Evolutionary conservation across 2,329 filamentous ascomycete species (phyloP), one percentile per base, ranked within the genome.

Genomic region (Aphanoascus verrucosus): DNA sequence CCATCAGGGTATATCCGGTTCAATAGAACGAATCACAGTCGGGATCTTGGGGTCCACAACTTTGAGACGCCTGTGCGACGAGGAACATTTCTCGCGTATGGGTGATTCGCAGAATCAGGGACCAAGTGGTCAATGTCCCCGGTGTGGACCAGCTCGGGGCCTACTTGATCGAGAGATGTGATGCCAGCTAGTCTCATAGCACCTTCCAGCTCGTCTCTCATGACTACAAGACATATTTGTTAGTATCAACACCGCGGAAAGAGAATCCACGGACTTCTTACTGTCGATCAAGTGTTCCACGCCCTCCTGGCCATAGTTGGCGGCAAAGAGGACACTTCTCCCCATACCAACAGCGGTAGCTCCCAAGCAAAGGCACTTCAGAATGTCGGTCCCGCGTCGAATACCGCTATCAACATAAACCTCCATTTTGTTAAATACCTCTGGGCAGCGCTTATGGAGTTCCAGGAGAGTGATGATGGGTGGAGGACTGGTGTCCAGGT

Each of bases 351-450:
- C 77, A 9, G 76, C 76, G 0, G 72, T 77, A 3, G 76, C 77
- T 0, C 77, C 78, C 0, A 80, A 64, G 20, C 74, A 74, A 6
- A 80, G 62, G 1, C 74, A 74, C 57, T 80, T 80, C 20, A 80
- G 68, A 3, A 80, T 73, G 56, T 80, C 77, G 0, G 74, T 75
- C 0, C 77, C 77, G 3, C 77, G 71, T 28, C 73, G 70, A 50
- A 80, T 74, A 1, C 77, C 77, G 32, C 77, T 75, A 53, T 80
- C 77, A 20, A 80, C 69, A 45, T 76, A 77, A 1, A 80, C 66
- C 55, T 80, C 75, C 59, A 80, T 69, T 45, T 67, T 67, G 28
- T 69, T 67, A 55, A 77, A 76, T 0, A 75, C 69, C 54, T 77
- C 72, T 0, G 77, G 77, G 52, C 72, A 78, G 8, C 67, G 66